phyloP scores from a whole-genome alignment of 176 grass and related monocot species.

The Juncus inflexus region DNA sequence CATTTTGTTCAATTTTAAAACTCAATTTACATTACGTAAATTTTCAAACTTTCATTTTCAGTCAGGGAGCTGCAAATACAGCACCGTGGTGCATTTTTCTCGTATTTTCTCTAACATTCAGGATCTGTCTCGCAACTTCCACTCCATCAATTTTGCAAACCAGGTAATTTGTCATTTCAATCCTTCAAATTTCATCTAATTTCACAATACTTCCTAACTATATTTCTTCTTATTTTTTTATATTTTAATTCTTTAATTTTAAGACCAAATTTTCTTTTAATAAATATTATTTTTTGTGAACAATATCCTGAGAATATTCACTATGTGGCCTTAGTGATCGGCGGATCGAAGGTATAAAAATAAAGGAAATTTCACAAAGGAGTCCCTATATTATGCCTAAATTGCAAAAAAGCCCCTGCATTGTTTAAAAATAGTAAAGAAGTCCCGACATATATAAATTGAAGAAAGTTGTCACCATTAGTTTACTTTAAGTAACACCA shows the following conservation, averaged over 20 bases:
- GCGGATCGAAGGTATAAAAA: constrained; percentile 81
- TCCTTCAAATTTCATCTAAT: not conserved
- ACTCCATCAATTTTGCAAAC: constrained; percentile 93
- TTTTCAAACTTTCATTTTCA: constrained; percentile 39
- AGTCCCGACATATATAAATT: no score
- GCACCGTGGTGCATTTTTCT: constrained; percentile 98
- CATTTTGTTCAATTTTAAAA: no score
- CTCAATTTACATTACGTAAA: constrained; percentile 24
- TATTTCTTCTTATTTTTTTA: constrained; percentile 12
- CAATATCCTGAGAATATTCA: constrained; percentile 85
- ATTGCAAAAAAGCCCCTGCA: no score
- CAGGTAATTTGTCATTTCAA: constrained; percentile 46
- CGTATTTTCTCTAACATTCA: constrained; percentile 91
- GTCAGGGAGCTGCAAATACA: constrained; percentile 83
- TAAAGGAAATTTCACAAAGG: no score
- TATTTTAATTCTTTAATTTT: constrained; percentile 25
- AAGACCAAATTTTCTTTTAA: not conserved
- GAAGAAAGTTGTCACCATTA: no score
- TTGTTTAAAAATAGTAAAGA: no score
- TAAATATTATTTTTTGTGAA: constrained; percentile 16
- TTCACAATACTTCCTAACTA: not conserved
- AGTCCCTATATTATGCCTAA: no score
- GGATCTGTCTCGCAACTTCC: constrained; percentile 84
- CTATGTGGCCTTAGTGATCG: constrained; percentile 90
- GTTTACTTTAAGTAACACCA: no score